A percentile compares a stretch with the other conserved stretches of the same genome.
phyloP scores from a whole-genome alignment of 2,329 filamentous ascomycete species.

The Aspergillus aculeatus region DNA sequence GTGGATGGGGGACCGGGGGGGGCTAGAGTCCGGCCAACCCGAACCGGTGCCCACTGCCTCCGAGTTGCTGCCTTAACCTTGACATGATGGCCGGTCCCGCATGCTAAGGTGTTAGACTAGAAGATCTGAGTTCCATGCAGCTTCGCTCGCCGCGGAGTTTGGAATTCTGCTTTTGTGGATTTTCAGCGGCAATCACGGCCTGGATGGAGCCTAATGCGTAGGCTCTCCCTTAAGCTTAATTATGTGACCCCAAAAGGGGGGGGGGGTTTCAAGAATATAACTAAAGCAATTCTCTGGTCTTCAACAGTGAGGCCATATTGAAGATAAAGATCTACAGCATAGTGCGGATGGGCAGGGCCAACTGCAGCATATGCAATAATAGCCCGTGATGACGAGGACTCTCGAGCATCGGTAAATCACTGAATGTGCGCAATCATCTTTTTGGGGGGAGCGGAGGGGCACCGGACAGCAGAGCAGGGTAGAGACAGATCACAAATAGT shows the following conservation, averaged over 20 bases:
- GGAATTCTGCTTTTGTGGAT: not conserved
- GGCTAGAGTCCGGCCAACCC: not conserved
- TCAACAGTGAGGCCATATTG: not conserved
- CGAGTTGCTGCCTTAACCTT: not conserved
- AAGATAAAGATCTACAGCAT: not conserved
- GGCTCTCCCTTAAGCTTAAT: not conserved
- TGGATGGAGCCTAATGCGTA: not conserved
- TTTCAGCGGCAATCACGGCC: not conserved
- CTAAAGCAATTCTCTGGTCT: not conserved
- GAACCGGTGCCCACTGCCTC: conserved; percentile 2
- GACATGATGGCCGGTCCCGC: conserved; percentile 4
- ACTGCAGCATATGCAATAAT: not conserved
- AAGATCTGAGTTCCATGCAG: not conserved
- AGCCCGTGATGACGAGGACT: not conserved
- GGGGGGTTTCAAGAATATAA: no score
- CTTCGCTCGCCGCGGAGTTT: not conserved
- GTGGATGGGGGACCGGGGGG: not conserved
- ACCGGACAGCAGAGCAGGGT: not conserved
- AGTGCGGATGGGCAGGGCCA: not conserved
- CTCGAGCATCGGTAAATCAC: not conserved
- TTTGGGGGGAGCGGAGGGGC: not conserved
- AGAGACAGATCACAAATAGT: not conserved
- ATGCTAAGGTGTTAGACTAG: not conserved
- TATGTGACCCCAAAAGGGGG: not conserved
- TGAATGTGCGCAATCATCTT: not conserved